Evolutionary conservation across 192 early-diverging fungal species (phyloP), one percentile per base, ranked within the genome.

Genomic region (Coemansia sp.): DNA sequence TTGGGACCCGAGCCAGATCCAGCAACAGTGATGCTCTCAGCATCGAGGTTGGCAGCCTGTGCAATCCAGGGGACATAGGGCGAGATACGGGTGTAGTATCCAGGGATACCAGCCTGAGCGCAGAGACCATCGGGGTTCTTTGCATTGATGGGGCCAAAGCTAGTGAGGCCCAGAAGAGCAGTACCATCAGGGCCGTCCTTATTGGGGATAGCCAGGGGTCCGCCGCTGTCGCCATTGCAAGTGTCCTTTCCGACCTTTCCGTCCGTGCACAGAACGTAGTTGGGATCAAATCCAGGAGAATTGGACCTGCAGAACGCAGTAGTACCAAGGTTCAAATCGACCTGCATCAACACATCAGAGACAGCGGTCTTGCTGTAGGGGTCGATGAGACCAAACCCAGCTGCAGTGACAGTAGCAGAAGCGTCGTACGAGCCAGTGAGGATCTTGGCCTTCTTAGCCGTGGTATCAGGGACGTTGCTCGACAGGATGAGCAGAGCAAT

Each of bases 151-250:
- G 66, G 63, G 2, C 71, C 73, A 55, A 76, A 68, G 66, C 76
- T 77, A 9, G 73, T 78, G 24, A 84, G 59, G 7, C 69, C 73
- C 24, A 72, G 38, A 13, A 81, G 51, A 16, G 77, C 71, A 11
- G 40, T 45, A 11, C 62, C 53, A 16, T 62, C 57, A 9, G 18
- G 16, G 28, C 36, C 59, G n/a, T 61, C 48, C 42, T 66, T 66
- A 3, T 60, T 26, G 11, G 67, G 59, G 8, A 67, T 77, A n/a
- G 58, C 51, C 40, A 84, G 50, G 0, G 82, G 82, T 23, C 77
- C 76, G 16, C 76, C 82, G 13, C 70, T 73, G 65, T 84, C 76
- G 20, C 73, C 82, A 13, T 65, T 38, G 69, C 82, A 84, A 33
- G 82, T 76, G 58, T 76, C 74, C n/a, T 62, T 65, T 28, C 76